phyloP scores from a whole-genome alignment of 2,329 filamentous ascomycete species.

The Cadophora luteo-olivacea region DNA sequence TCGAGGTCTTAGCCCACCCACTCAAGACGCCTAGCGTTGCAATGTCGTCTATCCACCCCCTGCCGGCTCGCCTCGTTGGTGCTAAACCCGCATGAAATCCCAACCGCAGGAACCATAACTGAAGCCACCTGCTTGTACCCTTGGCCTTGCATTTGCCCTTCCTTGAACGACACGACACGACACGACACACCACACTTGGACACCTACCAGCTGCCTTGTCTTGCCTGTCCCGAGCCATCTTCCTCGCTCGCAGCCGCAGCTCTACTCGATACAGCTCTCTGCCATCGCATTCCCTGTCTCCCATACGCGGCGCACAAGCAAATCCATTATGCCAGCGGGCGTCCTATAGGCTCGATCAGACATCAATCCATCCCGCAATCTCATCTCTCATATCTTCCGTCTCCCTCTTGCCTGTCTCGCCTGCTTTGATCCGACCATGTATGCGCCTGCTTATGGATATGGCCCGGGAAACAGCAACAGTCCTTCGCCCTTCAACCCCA shows the following conservation, averaged over 20 bases:
- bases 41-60: neutral
- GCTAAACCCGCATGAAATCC: slow-evolving; percentile 8
- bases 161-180: slow-evolving; percentile 15
- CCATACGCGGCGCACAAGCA: slow-evolving; percentile 5
- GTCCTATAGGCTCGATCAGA: slow-evolving; percentile 13
- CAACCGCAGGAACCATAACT: slow-evolving; percentile 5
- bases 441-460: slow-evolving; percentile 38
- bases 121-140: neutral
- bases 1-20: neutral
- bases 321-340: slow-evolving; percentile 15
- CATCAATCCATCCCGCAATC: slow-evolving; percentile 11
- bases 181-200: neutral
- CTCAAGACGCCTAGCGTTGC: neutral
- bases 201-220: slow-evolving; percentile 5
- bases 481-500: slow-evolving; percentile 33
- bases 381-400: slow-evolving; percentile 18
- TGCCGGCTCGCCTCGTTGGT: slow-evolving; percentile 8
- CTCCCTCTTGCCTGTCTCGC: neutral
- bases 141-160: slow-evolving; percentile 1
- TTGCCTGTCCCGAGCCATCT: slow-evolving; percentile 8
- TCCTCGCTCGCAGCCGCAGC: neutral
- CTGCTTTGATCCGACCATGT: slow-evolving; percentile 31
- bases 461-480: slow-evolving; percentile 29
- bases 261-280: slow-evolving; percentile 13
- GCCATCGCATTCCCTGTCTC: neutral